These are phyloP conservation scores for Lodderomyces theae DNA, from an alignment of 1,139 yeast genomes.

Conservation along the genomic window DNA sequence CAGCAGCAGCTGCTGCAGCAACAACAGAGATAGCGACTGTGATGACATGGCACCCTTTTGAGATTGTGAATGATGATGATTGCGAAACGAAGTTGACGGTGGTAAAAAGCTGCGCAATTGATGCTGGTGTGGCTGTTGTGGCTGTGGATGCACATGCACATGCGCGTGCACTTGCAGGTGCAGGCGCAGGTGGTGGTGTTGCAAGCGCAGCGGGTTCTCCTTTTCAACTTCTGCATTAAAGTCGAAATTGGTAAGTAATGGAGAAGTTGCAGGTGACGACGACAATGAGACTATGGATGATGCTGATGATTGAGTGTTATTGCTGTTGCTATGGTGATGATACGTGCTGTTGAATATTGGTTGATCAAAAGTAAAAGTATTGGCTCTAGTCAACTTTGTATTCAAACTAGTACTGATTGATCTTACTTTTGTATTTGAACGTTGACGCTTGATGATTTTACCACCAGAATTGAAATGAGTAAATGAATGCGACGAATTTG, in stretches of 20 bases:
- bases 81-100: slow-evolving; percentile 31
- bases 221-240: slow-evolving; percentile 4
- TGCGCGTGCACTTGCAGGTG: neutral
- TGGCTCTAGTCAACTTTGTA: slow-evolving; percentile 18
- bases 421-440: slow-evolving; percentile 21
- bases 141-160: neutral
- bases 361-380: slow-evolving; percentile 19
- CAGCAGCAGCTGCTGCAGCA: slow-evolving; percentile 2
- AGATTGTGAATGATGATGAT: slow-evolving; percentile 7
- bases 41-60: neutral
- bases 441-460: slow-evolving; percentile 38
- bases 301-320: slow-evolving; percentile 4
- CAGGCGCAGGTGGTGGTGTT: neutral
- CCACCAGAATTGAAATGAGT: neutral
- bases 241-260: slow-evolving; percentile 12
- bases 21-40: neutral
- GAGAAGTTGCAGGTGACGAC: slow-evolving; percentile 10
- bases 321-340: neutral
- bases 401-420: slow-evolving; percentile 7
- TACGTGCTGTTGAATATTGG: slow-evolving; percentile 17
- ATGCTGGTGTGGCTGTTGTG: neutral
- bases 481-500: neutral
- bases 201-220: neutral
- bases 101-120: slow-evolving; percentile 18
- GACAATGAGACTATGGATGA: slow-evolving; percentile 6